These are phyloP conservation scores for Penicillium tannophilum DNA, from an alignment of 495 filamentous ascomycete genomes.

Conservation along the genomic window DNA sequence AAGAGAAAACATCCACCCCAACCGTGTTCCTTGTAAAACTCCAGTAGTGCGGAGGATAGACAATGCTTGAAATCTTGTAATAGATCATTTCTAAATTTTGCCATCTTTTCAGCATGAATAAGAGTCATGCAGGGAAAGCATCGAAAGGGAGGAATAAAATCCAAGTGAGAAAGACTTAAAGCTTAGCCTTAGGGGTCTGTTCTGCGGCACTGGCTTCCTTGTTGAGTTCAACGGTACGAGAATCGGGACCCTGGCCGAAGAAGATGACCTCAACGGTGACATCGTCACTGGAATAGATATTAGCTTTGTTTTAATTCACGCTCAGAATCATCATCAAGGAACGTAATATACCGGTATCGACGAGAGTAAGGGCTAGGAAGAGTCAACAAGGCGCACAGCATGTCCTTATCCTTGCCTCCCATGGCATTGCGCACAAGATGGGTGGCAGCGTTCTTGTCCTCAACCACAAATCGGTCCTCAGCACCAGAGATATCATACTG, in stretches of 20 bases:
- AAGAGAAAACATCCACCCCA: not conserved
- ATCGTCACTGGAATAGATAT: slow-evolving; percentile 65
- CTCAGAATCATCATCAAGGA: not conserved
- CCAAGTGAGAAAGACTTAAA: slow-evolving; percentile 1
- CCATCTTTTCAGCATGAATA: not conserved
- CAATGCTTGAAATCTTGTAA: not conserved
- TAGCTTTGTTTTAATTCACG: not conserved
- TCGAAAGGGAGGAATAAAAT: not conserved
- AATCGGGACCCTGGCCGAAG: slow-evolving; percentile 80
- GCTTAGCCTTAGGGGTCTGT: slow-evolving; percentile 32
- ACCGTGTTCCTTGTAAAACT: not conserved
- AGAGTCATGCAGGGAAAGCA: not conserved
- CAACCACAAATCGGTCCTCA: slow-evolving; percentile 81
- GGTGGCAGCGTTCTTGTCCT: slow-evolving; percentile 95
- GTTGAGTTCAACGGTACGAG: slow-evolving; percentile 78
- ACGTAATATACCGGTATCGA: slow-evolving; percentile 70
- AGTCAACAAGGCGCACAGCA: slow-evolving; percentile 91
- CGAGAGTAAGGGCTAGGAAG: slow-evolving; percentile 88
- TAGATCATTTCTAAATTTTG: not conserved
- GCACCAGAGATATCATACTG: slow-evolving; percentile 76
- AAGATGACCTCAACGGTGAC: slow-evolving; percentile 98
- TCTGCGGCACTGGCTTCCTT: slow-evolving; percentile 76
- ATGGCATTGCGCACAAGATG: slow-evolving; percentile 95
- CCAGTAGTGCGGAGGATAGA: not conserved
- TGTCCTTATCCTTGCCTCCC: slow-evolving; percentile 90